A percentile compares a stretch with the other conserved stretches of the same genome.
phyloP scores from a whole-genome alignment of 768 basidiomycete species.

The Clavaria fumosa region DNA sequence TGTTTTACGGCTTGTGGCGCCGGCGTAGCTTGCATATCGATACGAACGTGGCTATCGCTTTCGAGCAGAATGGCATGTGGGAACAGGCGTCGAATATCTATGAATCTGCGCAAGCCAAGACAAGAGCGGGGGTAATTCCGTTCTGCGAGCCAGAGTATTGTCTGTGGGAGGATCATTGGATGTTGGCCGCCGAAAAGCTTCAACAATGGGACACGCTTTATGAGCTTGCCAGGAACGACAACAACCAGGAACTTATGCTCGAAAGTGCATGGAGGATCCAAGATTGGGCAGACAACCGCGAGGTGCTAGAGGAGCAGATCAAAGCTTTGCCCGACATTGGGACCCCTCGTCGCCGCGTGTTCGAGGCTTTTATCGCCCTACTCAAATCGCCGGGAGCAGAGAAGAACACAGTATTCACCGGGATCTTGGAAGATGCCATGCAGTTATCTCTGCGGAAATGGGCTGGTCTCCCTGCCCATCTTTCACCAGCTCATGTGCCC shows the following conservation, averaged over 20 bases:
- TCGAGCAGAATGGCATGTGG: slow-evolving; percentile 97
- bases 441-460: slow-evolving; percentile 94
- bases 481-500: slow-evolving; percentile 88
- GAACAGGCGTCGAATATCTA: slow-evolving; percentile 79
- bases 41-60: slow-evolving; percentile 75
- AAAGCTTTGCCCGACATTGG: slow-evolving; percentile 68
- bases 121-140: slow-evolving; percentile 64
- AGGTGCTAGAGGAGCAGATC: slow-evolving; percentile 68
- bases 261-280: slow-evolving; percentile 92
- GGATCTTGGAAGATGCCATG: slow-evolving; percentile 87
- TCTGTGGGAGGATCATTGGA: slow-evolving; percentile 99
- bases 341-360: slow-evolving; percentile 94
- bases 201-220: slow-evolving; percentile 95
- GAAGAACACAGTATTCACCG: slow-evolving; percentile 78
- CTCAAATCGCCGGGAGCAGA: slow-evolving; percentile 75
- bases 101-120: slow-evolving; percentile 78
- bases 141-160: slow-evolving; percentile 94
- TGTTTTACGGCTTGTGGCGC: slow-evolving; percentile 95
- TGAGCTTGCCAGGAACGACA: slow-evolving; percentile 79
- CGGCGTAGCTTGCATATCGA: slow-evolving; percentile 78
- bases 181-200: slow-evolving; percentile 85
- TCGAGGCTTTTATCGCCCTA: slow-evolving; percentile 86
- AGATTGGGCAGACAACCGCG: slow-evolving; percentile 79
- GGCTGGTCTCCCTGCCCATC: slow-evolving; percentile 71
- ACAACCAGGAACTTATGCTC: slow-evolving; percentile 80